These are phyloP conservation scores for Vanilla planifolia DNA, from an alignment of 106 monocot species.

Conservation along the genomic window DNA sequence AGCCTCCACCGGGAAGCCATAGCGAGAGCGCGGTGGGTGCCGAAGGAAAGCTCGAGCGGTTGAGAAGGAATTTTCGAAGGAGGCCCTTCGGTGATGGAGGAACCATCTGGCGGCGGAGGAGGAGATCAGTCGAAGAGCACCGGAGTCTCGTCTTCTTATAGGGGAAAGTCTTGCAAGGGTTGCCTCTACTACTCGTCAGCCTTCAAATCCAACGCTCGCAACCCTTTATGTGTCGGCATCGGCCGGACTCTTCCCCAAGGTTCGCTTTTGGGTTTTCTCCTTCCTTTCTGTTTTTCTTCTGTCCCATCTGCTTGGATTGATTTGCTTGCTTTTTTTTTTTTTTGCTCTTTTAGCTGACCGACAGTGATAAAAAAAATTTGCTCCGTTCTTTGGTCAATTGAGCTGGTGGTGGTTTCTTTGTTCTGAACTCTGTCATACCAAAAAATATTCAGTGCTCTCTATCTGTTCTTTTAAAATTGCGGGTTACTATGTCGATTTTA, in stretches of 20 bases:
- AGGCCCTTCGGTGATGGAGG: constrained; percentile 7
- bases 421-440: too few relatives aligned
- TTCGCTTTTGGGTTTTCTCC: constrained; percentile 1
- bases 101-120: constrained; percentile 7
- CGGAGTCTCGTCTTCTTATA: constrained; percentile 6
- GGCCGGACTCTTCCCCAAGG: constrained; percentile 66
- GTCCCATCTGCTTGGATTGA: not conserved
- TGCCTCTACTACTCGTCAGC: constrained; percentile 83
- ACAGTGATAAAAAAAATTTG: not conserved
- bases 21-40: not conserved
- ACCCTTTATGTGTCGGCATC: constrained; percentile 77
- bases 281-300: not conserved
- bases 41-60: not conserved
- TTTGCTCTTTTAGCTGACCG: not conserved
- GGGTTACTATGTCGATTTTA: too few relatives aligned
- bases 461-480: too few relatives aligned
- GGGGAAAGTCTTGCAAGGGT: constrained; percentile 91
- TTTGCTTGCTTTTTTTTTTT: not conserved
- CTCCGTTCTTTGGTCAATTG: too few relatives aligned
- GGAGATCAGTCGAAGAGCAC: too few relatives aligned
- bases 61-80: not conserved
- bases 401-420: too few relatives aligned
- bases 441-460: too few relatives aligned
- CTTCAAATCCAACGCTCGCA: constrained; percentile 38
- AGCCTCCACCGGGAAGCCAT: too few relatives aligned